These are phyloP conservation scores for Ceratocystiopsis brevicomis DNA, from an alignment of 2,329 filamentous ascomycete genomes.

Conservation along the genomic window DNA sequence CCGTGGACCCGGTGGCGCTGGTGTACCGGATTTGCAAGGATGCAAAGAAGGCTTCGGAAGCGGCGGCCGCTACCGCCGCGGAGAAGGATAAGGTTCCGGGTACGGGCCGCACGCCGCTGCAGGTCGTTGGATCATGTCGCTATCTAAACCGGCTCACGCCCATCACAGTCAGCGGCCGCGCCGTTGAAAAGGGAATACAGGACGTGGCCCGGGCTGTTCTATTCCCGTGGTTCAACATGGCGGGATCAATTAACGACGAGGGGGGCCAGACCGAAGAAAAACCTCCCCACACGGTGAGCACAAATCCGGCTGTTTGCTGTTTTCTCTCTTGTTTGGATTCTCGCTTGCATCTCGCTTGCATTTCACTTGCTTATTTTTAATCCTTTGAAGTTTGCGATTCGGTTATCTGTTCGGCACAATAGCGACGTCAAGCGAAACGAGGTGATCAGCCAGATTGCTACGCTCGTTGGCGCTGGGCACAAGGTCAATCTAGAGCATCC, in stretches of 20 bases:
- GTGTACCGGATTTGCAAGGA: slow-evolving; percentile 37
- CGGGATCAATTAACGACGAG: slow-evolving; percentile 7
- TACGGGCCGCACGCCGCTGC: neutral
- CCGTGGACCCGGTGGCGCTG: slow-evolving; percentile 36
- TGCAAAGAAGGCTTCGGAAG: slow-evolving; percentile 23
- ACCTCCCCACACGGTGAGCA: neutral
- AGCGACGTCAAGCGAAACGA: slow-evolving; percentile 45
- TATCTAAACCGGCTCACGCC: slow-evolving; percentile 42
- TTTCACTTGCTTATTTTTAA: neutral
- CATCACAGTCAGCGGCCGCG: slow-evolving; percentile 36
- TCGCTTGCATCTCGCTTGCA: too few relatives aligned
- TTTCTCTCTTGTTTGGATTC: neutral
- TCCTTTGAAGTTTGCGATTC: slow-evolving; percentile 54
- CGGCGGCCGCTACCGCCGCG: slow-evolving; percentile 22
- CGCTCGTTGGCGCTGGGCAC: slow-evolving; percentile 42
- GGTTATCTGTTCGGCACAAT: slow-evolving; percentile 59
- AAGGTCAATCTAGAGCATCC: slow-evolving; percentile 62
- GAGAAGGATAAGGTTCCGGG: neutral
- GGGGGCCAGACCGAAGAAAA: neutral
- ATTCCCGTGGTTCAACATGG: slow-evolving; percentile 38
- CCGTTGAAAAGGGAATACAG: slow-evolving; percentile 48
- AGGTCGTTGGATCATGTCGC: slow-evolving; percentile 11
- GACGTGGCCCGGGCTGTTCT: slow-evolving; percentile 46
- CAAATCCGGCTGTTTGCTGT: neutral
- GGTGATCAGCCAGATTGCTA: slow-evolving; percentile 54